Evolutionary conservation across 176 grass and related monocot species (phyloP).

Genomic region (Ananas comosus): DNA sequence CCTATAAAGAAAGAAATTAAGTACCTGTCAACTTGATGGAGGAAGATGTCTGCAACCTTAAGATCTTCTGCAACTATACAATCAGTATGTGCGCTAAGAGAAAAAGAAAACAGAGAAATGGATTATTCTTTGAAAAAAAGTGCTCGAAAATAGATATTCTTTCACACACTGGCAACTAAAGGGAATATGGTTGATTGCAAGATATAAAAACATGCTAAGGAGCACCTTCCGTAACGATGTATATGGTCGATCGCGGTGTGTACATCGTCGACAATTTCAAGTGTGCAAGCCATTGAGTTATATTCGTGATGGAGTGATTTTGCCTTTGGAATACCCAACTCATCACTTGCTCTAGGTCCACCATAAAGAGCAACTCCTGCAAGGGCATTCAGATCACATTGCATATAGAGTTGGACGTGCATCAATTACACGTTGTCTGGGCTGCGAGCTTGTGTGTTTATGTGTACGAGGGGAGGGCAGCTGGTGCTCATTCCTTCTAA

Average conservation of each 20-base stretch:
- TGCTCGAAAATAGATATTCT: neutral
- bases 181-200: neutral
- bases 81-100: constrained; percentile 84
- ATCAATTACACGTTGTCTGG: neutral
- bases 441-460: neutral
- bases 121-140: neutral
- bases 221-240: constrained; percentile 82
- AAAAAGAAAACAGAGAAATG: neutral
- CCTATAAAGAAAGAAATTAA: constrained; percentile 8
- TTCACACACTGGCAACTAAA: neutral
- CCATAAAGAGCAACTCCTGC: constrained; percentile 74
- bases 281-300: constrained; percentile 65
- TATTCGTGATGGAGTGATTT: constrained; percentile 74
- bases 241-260: constrained; percentile 82
- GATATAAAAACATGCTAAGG: neutral
- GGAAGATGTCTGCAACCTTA: constrained; percentile 58
- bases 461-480: neutral
- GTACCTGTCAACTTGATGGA: constrained; percentile 84
- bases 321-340: constrained; percentile 45
- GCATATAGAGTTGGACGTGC: neutral
- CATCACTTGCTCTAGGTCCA: constrained; percentile 44
- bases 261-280: constrained; percentile 89
- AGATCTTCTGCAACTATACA: constrained; percentile 66
- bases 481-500: neutral
- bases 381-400: neutral